Conservation (phyloP, 495 filamentous ascomycete genomes). For the Choiromyces venosus region DNA sequence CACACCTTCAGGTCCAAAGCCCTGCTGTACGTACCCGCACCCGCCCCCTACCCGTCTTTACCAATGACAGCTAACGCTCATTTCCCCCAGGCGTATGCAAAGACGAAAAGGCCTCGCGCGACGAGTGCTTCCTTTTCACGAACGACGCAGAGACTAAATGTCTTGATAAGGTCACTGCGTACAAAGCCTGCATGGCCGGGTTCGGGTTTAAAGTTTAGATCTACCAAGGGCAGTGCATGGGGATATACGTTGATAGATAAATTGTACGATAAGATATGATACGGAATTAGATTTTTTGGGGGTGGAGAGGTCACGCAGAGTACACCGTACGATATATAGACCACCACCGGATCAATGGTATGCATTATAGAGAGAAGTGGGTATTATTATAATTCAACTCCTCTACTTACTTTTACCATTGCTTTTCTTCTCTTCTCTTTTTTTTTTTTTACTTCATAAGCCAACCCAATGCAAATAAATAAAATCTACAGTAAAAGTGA, state of each 20-base stretch:
- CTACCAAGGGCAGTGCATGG: neutral
- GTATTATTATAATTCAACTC: neutral
- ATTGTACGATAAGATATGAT: neutral
- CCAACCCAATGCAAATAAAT: neutral
- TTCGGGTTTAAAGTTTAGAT: slow-evolving; percentile 69
- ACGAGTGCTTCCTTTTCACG: slow-evolving; percentile 98
- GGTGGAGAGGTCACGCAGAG: neutral
- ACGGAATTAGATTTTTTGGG: neutral
- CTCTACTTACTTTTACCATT: neutral
- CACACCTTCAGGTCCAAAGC: slow-evolving; percentile 27
- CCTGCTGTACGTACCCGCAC: slow-evolving; percentile 33
- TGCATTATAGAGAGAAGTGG: neutral
- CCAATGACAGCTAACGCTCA: neutral
- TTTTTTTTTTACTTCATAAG: neutral
- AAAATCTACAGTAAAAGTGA: neutral
- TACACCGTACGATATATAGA: neutral
- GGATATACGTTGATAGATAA: neutral
- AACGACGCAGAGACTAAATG: slow-evolving; percentile 70
- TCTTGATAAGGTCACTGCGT: slow-evolving; percentile 70
- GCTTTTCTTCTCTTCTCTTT: neutral
- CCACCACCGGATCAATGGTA: neutral
- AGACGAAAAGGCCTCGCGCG: slow-evolving; percentile 80
- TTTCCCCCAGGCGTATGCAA: slow-evolving; percentile 68
- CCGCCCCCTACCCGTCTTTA: neutral
- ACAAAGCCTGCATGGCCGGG: slow-evolving; percentile 86